Base-by-base conservation (phyloP, 2,329 filamentous ascomycete genomes). In the Xylaria sp. region DNA sequence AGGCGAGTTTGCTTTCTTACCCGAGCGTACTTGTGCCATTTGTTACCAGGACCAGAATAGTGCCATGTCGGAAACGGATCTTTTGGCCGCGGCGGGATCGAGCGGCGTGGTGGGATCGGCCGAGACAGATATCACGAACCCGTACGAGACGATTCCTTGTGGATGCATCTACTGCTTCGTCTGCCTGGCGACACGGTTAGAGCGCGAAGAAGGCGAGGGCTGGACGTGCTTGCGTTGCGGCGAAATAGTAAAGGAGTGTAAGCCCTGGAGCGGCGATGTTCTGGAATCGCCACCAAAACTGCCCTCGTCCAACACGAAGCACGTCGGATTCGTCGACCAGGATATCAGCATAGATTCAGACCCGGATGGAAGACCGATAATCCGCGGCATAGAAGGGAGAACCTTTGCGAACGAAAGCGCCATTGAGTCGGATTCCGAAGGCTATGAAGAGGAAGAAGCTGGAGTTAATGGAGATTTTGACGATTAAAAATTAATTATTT, bases 121-220 rank as follows among this genome's bases (percentile, higher is more conserved):
- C 5, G 89, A 92, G 65, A 97, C 92, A 0, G 94, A 97, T 69
- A 88, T 97, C 63, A 97, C 93, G 3, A 99, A 97, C 72, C 92
- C 94, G 0, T 99, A 99, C 72, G 91, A 96, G 75, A 85, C 92
- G 0, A 84, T 92, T 2, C 88, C 91, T 0, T 99, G 94, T 69
- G 89, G 89, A 0, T 96, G 92, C 73, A 81, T 97, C 60, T 99
- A 97, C 76, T 99, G 94, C 75, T 99, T 95, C 71, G 91, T 96
- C 16, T 99, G 94, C 70, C 76, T 97, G n/a, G 91, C 92, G 2
- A 91, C 92, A 59, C 85, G 90, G 61, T 81, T 99, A 49, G 93
- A 97, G 74, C 85, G 88, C 4, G 93, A 97, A 74, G 93, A 97
- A 72, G 94, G 93, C 37, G 91, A 97, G 70, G 93, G 93, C 2